A percentile compares a stretch with the other conserved stretches of the same genome.
Conservation (phyloP, 345 rosid genomes). For the Kernera saxatilis region DNA sequence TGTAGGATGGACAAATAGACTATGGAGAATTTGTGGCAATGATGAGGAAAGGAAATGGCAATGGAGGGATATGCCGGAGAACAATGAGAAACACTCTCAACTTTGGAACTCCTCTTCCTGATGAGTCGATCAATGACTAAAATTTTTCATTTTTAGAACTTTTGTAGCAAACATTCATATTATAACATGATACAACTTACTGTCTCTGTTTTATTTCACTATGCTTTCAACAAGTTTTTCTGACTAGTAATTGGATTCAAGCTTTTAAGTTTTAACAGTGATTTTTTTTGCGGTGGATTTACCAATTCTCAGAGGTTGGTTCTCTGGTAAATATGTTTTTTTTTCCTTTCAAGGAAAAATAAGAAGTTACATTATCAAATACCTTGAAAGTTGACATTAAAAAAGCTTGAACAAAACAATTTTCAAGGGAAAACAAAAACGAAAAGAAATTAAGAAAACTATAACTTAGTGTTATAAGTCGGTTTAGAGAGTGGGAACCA, state of each 20-base stretch:
- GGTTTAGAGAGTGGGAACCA: background rate
- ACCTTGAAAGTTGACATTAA: background rate
- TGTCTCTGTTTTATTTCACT: background rate
- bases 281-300: too few species aligned
- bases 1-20: slow-evolving; percentile 73
- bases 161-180: background rate
- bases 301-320: background rate
- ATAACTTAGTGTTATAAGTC: background rate
- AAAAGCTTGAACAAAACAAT: background rate
- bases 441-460: background rate
- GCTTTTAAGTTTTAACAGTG: too few species aligned
- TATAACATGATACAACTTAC: background rate
- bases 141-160: background rate
- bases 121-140: slow-evolving; percentile 5
- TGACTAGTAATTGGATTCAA: background rate
- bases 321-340: too few species aligned
- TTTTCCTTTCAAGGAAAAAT: background rate
- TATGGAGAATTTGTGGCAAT: slow-evolving; percentile 71
- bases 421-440: slow-evolving; percentile 1
- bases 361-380: background rate
- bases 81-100: slow-evolving; percentile 49
- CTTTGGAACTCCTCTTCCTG: slow-evolving; percentile 38
- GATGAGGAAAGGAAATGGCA: slow-evolving; percentile 75
- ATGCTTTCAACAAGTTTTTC: background rate
- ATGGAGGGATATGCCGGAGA: slow-evolving; percentile 54